These are phyloP conservation scores for Diatrype stigma DNA, from an alignment of 2,329 filamentous ascomycete genomes.

Conservation along the genomic window DNA sequence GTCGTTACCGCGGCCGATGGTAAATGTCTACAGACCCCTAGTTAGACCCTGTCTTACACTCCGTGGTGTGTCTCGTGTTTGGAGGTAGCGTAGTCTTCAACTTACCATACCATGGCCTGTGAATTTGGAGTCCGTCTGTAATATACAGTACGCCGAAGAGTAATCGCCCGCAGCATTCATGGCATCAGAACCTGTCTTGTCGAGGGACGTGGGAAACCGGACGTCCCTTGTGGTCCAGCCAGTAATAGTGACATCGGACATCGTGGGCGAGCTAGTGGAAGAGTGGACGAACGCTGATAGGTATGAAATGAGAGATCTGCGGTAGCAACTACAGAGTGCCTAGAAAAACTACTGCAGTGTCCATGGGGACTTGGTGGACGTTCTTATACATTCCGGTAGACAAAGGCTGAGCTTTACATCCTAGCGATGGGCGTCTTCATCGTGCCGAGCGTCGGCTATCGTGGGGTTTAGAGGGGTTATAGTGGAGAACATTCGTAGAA, in stretches of 20 bases:
- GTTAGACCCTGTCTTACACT: slow-evolving; percentile 5
- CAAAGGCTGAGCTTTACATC: background rate
- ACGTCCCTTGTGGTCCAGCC: slow-evolving; percentile 69
- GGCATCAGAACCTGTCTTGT: slow-evolving; percentile 94
- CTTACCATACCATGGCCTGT: slow-evolving; percentile 75
- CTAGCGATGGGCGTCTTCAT: background rate
- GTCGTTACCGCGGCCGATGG: slow-evolving; percentile 86
- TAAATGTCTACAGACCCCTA: slow-evolving; percentile 56
- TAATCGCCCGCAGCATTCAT: slow-evolving; percentile 96
- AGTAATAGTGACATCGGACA: slow-evolving; percentile 65
- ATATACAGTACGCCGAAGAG: slow-evolving; percentile 89
- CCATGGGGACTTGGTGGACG: background rate
- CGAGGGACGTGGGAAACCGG: slow-evolving; percentile 84
- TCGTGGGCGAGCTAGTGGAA: slow-evolving; percentile 15
- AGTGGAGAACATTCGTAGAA: slow-evolving; percentile 1
- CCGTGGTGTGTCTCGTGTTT: background rate
- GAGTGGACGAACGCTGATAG: background rate
- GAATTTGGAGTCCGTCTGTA: slow-evolving; percentile 70
- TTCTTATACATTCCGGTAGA: background rate
- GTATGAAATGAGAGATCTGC: background rate
- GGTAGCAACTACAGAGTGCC: background rate
- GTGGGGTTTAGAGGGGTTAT: background rate
- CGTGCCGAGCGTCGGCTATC: background rate
- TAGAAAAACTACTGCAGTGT: background rate
- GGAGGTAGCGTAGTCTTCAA: slow-evolving; percentile 1